Conservation (phyloP, 306 rosid species). For the Calophaca sinica region DNA sequence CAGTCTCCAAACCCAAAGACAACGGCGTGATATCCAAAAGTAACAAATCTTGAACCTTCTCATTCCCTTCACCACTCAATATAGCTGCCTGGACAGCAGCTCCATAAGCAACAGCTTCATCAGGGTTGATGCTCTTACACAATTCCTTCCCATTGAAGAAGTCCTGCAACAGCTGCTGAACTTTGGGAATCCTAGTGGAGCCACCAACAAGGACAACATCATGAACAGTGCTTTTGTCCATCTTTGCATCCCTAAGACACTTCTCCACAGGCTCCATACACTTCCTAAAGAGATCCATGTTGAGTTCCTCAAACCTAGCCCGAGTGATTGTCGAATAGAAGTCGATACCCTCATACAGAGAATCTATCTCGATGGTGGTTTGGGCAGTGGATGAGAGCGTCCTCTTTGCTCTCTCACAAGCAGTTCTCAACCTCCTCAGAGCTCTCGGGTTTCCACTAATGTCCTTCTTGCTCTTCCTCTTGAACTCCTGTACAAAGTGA, state of each 20-base stretch:
- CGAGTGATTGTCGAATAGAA: constrained; percentile 74
- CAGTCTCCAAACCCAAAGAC: constrained; percentile 73
- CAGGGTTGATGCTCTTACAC: constrained; percentile 79
- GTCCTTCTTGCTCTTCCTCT: constrained; percentile 79
- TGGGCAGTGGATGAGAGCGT: constrained; percentile 81
- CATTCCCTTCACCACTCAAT: constrained; percentile 78
- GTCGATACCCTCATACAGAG: constrained; percentile 77
- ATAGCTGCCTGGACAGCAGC: constrained; percentile 83
- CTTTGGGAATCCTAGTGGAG: constrained; percentile 82
- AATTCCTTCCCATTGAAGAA: constrained; percentile 83
- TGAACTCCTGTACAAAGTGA: constrained; percentile 81
- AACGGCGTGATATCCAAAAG: constrained; percentile 79
- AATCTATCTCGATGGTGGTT: constrained; percentile 80
- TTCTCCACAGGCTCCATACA: constrained; percentile 86
- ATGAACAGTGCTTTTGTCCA: constrained; percentile 78
- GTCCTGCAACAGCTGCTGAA: constrained; percentile 77
- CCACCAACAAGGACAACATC: constrained; percentile 89
- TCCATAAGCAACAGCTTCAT: constrained; percentile 84
- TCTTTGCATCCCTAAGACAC: constrained; percentile 78
- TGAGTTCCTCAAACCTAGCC: constrained; percentile 81
- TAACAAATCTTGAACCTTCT: constrained; percentile 76
- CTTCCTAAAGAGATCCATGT: constrained; percentile 77
- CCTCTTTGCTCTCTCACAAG: constrained; percentile 87
- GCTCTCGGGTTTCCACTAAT: constrained; percentile 79
- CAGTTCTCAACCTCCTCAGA: constrained; percentile 70